These are phyloP conservation scores for Lentinula boryana DNA, from an alignment of 768 basidiomycete species.

Conservation along the genomic window DNA sequence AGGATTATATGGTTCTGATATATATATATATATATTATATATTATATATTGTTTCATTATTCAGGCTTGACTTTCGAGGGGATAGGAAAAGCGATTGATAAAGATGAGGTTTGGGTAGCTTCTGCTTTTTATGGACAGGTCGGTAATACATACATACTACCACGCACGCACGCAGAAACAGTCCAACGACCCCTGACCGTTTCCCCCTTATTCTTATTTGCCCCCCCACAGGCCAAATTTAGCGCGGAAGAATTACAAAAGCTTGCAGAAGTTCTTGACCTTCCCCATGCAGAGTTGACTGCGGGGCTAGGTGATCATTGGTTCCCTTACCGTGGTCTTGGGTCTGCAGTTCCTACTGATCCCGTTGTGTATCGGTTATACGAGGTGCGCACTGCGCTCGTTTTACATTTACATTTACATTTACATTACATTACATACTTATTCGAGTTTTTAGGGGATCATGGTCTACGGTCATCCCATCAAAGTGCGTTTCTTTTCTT, in stretches of 20 bases:
- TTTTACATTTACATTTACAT: too few species aligned
- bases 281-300: slow-evolving; percentile 32
- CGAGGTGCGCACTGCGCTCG: too few species aligned
- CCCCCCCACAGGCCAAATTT: slow-evolving; percentile 70
- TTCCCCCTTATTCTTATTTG: too few species aligned
- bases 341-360: slow-evolving; percentile 68
- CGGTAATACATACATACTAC: slow-evolving; percentile 9
- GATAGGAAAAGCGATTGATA: slow-evolving; percentile 58
- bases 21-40: too few species aligned
- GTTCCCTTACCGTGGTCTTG: slow-evolving; percentile 71
- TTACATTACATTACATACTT: too few species aligned
- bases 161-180: too few species aligned
- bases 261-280: slow-evolving; percentile 43
- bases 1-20: neutral
- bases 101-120: slow-evolving; percentile 80
- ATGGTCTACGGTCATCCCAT: slow-evolving; percentile 76
- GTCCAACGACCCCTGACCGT: neutral
- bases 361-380: slow-evolving; percentile 79
- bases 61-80: slow-evolving; percentile 64
- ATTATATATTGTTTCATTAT: too few species aligned
- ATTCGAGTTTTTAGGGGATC: slow-evolving; percentile 42
- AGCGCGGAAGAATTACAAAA: slow-evolving; percentile 49
- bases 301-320: slow-evolving; percentile 55
- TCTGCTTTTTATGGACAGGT: slow-evolving; percentile 81
- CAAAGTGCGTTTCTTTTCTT: slow-evolving; percentile 51